Conservation (phyloP, 768 basidiomycete species). For the Boletus bicolor region DNA sequence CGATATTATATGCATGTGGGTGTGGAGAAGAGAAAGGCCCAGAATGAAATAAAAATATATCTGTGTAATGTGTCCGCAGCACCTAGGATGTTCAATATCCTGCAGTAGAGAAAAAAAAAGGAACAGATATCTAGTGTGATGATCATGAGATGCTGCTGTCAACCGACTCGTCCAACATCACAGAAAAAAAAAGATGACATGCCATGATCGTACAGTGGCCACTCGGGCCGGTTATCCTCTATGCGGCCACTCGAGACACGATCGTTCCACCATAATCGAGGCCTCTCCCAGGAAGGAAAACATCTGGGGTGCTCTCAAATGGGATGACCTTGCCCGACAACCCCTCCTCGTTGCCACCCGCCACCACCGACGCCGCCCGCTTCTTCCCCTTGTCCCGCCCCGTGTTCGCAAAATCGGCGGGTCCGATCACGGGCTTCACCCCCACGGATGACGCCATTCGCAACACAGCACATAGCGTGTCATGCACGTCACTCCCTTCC, state of each 20-base stretch:
- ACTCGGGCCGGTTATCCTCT: not conserved
- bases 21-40: constrained; percentile 2
- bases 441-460: constrained; percentile 36
- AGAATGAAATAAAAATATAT: constrained; percentile 12
- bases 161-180: not conserved
- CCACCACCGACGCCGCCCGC: constrained; percentile 8
- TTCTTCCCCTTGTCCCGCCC: constrained; percentile 30
- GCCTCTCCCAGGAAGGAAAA: constrained; percentile 27
- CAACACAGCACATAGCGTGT: constrained; percentile 42
- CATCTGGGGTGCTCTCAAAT: constrained; percentile 35
- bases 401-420: constrained; percentile 20
- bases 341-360: constrained; percentile 17
- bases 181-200: not conserved
- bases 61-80: constrained; percentile 13
- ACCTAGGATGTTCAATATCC: not conserved
- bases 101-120: not conserved
- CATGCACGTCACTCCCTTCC: constrained; percentile 73
- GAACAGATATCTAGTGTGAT: not conserved
- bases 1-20: constrained; percentile 7
- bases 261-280: constrained; percentile 34
- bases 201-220: not conserved
- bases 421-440: constrained; percentile 27
- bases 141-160: not conserved
- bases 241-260: constrained; percentile 35
- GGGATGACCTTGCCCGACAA: constrained; percentile 29